A percentile compares a stretch with the other conserved stretches of the same genome.
phyloP scores from a whole-genome alignment of 2,329 filamentous ascomycete genomes.

The Monosporascus ibericus region DNA sequence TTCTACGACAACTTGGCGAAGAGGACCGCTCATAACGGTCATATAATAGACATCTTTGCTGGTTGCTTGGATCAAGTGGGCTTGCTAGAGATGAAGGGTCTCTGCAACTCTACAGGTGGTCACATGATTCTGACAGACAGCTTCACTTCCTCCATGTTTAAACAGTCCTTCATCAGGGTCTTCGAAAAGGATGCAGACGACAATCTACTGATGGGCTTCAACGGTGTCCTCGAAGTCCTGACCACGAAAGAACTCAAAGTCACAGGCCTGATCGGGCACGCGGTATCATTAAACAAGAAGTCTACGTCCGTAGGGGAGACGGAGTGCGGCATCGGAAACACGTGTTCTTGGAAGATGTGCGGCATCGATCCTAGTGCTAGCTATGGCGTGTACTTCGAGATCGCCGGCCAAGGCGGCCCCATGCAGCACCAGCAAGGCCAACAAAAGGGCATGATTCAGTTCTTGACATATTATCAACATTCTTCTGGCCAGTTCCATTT shows the following conservation, averaged over 20 bases:
- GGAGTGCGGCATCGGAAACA: constrained; percentile 96
- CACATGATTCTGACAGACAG: constrained; percentile 98
- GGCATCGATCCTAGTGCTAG: constrained; percentile 91
- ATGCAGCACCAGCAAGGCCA: constrained; percentile 78
- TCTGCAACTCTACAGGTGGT: constrained; percentile 92
- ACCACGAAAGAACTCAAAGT: constrained; percentile 99
- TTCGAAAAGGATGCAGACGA: constrained; percentile 97
- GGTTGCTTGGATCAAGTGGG: constrained; percentile 97
- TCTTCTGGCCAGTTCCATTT: constrained; percentile 94
- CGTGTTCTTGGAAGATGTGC: constrained; percentile 99
- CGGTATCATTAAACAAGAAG: constrained; percentile 96
- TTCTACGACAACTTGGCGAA: constrained; percentile 96
- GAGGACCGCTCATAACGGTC: constrained; percentile 89
- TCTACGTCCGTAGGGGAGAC: constrained; percentile 95
- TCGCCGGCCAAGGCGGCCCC: constrained; percentile 86
- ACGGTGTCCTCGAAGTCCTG: constrained; percentile 88
- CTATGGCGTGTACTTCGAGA: constrained; percentile 96
- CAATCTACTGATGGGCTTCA: constrained; percentile 96
- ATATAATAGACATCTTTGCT: constrained; percentile 96
- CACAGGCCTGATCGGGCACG: constrained; percentile 93
- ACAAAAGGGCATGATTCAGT: constrained; percentile 94
- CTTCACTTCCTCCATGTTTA: constrained; percentile 99
- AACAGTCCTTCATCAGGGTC: constrained; percentile 92
- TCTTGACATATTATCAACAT: constrained; percentile 97
- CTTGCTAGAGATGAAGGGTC: constrained; percentile 93